Evolutionary conservation across 495 filamentous ascomycete species (phyloP).

Genomic region (Stereocaulon alpinum): DNA sequence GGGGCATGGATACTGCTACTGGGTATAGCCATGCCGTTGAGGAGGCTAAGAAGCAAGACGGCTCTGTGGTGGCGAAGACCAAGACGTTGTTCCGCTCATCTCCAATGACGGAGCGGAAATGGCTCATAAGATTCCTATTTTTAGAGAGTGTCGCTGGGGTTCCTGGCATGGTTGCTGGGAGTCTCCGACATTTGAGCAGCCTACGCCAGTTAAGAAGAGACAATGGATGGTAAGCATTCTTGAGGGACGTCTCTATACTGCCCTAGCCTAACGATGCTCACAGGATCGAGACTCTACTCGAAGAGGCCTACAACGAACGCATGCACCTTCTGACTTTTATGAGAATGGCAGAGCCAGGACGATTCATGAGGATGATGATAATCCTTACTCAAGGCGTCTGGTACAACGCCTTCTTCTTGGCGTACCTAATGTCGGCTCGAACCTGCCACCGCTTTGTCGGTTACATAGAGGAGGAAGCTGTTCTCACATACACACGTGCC

Average conservation of each 20-base stretch:
- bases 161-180: constrained; percentile 93
- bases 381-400: constrained; percentile 79
- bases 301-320: constrained; percentile 90
- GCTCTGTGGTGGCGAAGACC: constrained; percentile 32
- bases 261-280: neutral
- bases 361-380: constrained; percentile 83
- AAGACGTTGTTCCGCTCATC: constrained; percentile 33
- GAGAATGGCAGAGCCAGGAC: constrained; percentile 78
- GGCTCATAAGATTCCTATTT: constrained; percentile 80
- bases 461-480: constrained; percentile 93
- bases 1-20: constrained; percentile 56
- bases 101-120: constrained; percentile 63
- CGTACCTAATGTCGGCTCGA: constrained; percentile 79
- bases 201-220: constrained; percentile 78
- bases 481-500: constrained; percentile 84
- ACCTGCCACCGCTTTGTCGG: constrained; percentile 95
- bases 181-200: constrained; percentile 78
- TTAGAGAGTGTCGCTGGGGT: constrained; percentile 91
- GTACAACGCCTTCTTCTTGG: constrained; percentile 87
- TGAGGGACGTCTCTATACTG: neutral
- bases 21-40: constrained; percentile 60
- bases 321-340: constrained; percentile 96
- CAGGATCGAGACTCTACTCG: constrained; percentile 85
- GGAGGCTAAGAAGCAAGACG: constrained; percentile 26
- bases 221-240: constrained; percentile 65